Conservation (phyloP, 1,284 basidiomycete genomes). For the Microbotryomycetes sp. region DNA sequence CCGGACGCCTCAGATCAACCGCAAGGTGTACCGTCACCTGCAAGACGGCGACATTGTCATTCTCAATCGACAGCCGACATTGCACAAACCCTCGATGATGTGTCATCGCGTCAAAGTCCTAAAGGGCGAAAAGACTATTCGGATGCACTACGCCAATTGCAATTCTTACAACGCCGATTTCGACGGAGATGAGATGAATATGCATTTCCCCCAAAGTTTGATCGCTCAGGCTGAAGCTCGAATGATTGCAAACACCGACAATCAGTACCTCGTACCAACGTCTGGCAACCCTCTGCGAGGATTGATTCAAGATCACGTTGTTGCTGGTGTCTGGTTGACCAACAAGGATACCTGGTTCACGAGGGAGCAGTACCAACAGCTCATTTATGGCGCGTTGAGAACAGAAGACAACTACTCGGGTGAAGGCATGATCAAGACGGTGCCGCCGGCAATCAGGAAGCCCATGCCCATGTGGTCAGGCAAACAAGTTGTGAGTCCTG, state of each 20-base stretch:
- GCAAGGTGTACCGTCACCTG: conserved; percentile 95
- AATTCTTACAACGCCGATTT: conserved; percentile 99
- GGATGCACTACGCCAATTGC: conserved; percentile 99
- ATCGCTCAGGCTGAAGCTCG: conserved; percentile 88
- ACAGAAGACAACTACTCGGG: conserved; percentile 73
- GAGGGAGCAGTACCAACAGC: conserved; percentile 92
- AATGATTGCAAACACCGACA: conserved; percentile 95
- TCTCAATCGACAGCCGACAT: conserved; percentile 94
- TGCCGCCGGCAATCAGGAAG: conserved; percentile 88
- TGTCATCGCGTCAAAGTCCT: conserved; percentile 88
- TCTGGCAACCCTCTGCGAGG: conserved; percentile 96
- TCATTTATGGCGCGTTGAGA: conserved; percentile 88
- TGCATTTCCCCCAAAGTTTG: conserved; percentile 95
- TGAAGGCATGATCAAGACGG: conserved; percentile 63
- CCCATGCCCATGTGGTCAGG: conserved; percentile 92
- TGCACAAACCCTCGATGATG: conserved; percentile 99
- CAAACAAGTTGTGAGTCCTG: conserved; percentile 77
- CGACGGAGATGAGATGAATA: conserved; percentile 99
- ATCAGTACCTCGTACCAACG: conserved; percentile 96
- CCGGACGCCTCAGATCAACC: conserved; percentile 58
- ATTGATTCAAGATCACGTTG: conserved; percentile 98
- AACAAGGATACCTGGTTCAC: conserved; percentile 91
- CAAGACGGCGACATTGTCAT: conserved; percentile 93
- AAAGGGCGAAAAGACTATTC: conserved; percentile 94
- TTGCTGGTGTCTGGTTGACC: conserved; percentile 99